Percentiles rank a stretch among this genome's conserved stretches.
Conservation (phyloP, 768 basidiomycete genomes). For the Naganishia onofrii region DNA sequence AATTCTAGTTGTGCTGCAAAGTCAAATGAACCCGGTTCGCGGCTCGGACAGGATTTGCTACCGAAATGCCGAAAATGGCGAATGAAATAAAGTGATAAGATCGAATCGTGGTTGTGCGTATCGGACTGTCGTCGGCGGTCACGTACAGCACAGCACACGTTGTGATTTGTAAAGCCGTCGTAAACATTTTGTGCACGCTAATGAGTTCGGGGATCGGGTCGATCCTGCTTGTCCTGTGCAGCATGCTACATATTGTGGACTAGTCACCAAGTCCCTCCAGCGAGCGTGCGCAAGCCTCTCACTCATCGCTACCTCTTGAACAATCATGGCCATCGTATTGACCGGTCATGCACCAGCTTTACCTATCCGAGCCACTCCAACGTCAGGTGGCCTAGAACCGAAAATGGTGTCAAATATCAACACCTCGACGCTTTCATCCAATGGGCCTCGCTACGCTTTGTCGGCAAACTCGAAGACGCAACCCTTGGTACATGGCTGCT, state of each 20-base stretch:
- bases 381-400: not conserved
- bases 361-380: not conserved
- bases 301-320: not conserved
- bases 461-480: not conserved
- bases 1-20: not conserved
- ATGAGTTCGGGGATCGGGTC: not conserved
- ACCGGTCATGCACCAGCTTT: not conserved
- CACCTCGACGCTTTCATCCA: not conserved
- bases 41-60: not conserved
- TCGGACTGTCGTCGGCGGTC: not conserved
- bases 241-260: not conserved
- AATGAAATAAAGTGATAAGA: not conserved
- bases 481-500: conserved; percentile 45
- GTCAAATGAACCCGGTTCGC: not conserved
- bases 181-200: not conserved
- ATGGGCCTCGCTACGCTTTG: not conserved
- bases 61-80: not conserved
- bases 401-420: not conserved
- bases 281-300: no score
- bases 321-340: not conserved
- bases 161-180: conserved; percentile 1
- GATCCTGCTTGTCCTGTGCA: not conserved
- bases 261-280: no score
- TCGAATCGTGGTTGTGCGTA: not conserved
- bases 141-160: not conserved